Conservation (phyloP, 192 early-diverging fungal species). For the Geosiphon pyriformis region DNA sequence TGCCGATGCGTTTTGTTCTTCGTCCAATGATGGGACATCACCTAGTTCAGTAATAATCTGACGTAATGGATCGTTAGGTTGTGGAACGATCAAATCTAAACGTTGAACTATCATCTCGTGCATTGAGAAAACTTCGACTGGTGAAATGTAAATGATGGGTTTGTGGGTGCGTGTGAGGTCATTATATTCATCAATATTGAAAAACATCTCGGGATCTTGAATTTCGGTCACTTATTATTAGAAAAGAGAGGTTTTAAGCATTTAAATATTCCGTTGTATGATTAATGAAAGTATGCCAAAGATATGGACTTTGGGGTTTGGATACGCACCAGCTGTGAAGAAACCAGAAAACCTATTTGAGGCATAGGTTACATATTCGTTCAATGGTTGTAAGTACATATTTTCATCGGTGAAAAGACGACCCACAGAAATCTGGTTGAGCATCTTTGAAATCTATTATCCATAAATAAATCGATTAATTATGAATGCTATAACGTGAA, state of each 20-base stretch:
- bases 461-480: constrained; percentile 1
- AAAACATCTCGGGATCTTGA: constrained; percentile 80
- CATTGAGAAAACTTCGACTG: constrained; percentile 86
- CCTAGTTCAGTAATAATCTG: constrained; percentile 68
- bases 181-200: constrained; percentile 85
- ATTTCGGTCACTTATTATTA: constrained; percentile 69
- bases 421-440: constrained; percentile 92
- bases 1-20: constrained; percentile 35
- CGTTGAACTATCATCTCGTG: constrained; percentile 79
- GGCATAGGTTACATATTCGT: constrained; percentile 76
- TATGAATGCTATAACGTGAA: not conserved
- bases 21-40: constrained; percentile 36
- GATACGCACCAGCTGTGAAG: constrained; percentile 68
- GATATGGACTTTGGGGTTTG: no score
- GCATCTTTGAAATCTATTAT: constrained; percentile 75
- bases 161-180: constrained; percentile 76
- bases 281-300: no score
- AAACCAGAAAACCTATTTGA: constrained; percentile 75
- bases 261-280: not conserved
- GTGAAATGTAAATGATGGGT: constrained; percentile 84
- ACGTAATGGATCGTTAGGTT: constrained; percentile 56
- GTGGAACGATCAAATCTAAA: constrained; percentile 66
- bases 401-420: constrained; percentile 68
- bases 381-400: constrained; percentile 66
- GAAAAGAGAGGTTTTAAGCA: not conserved